Evolutionary conservation across 345 rosid genomes (phyloP).

Genomic region (Moricandia arvensis): DNA sequence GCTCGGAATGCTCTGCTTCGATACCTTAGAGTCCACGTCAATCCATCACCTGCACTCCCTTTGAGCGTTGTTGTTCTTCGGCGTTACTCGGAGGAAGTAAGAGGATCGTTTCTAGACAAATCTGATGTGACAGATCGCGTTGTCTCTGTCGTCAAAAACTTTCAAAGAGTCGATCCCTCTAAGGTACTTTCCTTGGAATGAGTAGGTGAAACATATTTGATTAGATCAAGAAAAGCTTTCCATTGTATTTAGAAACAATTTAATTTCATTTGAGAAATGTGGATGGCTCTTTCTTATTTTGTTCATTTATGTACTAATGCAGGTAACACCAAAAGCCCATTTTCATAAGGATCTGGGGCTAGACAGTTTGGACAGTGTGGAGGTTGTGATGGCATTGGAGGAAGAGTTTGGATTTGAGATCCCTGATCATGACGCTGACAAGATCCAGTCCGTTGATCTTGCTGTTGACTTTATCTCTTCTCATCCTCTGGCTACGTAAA

Average conservation of each 20-base stretch:
- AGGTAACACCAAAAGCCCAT: too few relatives aligned
- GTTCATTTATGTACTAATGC: too few relatives aligned
- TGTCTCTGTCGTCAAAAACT: not conserved
- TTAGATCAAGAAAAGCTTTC: not conserved
- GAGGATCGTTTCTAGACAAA: not conserved
- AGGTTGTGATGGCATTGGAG: too few relatives aligned
- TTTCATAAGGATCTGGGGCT: not conserved
- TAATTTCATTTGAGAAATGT: too few relatives aligned
- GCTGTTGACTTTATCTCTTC: not conserved
- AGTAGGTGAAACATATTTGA: not conserved
- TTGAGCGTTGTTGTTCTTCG: not conserved
- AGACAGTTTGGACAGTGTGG: too few relatives aligned
- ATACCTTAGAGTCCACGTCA: not conserved
- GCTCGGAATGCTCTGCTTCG: too few relatives aligned
- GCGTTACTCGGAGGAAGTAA: not conserved
- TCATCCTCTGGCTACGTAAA: not conserved
- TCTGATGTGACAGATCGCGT: not conserved
- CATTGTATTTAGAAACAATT: too few relatives aligned
- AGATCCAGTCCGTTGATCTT: not conserved
- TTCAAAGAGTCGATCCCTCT: not conserved
- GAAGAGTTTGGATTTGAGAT: too few relatives aligned
- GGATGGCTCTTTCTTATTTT: too few relatives aligned
- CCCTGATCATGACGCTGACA: not conserved
- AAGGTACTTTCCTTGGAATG: not conserved
- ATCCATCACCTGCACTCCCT: not conserved